Base-by-base conservation (phyloP, 2,329 filamentous ascomycete genomes). In the Cytospora chrysosperma region DNA sequence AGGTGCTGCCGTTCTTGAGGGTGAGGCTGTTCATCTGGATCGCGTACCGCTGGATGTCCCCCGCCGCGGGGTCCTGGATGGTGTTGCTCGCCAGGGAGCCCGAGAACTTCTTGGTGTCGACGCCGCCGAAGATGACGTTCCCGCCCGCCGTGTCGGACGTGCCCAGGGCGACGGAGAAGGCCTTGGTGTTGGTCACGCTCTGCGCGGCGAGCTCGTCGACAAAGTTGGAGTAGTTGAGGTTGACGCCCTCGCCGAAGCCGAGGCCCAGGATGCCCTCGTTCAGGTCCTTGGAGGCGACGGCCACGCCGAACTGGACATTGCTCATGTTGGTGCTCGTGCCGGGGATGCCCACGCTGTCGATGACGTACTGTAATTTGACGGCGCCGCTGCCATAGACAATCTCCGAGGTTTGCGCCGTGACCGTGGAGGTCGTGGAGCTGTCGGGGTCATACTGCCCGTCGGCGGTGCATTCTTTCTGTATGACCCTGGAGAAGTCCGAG, bases 191-290 rank as follows among this genome's bases (percentile, higher is more conserved):
- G 58, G 85, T 88, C 57, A 83, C 67, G 8, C 79, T 80, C 66
- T 82, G 80, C 12, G 76, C 68, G 21, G 68, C 72, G 50, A 83
- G 72, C 69, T 79, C 73, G 70, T 83, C 80, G 65, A 83, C 68
- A 34, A 83, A 74, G 70, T 79, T 82, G 65, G 73, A 73, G 70
- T 82, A 82, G 12, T 69, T 68, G 15, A 75, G 75, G 61, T 77
- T 78, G 56, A 75, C 64, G 56, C 75, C 76, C 8, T 71, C 51
- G 6, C 84, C 77, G 71, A 89, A 90, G 34, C 90, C 90, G 51
- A 93, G 86, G 34, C 91, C 91, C 21, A 93, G 75, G 51, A 93
- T 90, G 34, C 79, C 79, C 15, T 79, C 73, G 56, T 78, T 78
- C 60, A 81, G 76, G 64, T 81, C 76, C 21, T 72, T 61, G 6